A percentile compares a stretch with the other conserved stretches of the same genome.
Evolutionary conservation across 495 filamentous ascomycete species (phyloP).

Genomic region (Penicillium taxi): DNA sequence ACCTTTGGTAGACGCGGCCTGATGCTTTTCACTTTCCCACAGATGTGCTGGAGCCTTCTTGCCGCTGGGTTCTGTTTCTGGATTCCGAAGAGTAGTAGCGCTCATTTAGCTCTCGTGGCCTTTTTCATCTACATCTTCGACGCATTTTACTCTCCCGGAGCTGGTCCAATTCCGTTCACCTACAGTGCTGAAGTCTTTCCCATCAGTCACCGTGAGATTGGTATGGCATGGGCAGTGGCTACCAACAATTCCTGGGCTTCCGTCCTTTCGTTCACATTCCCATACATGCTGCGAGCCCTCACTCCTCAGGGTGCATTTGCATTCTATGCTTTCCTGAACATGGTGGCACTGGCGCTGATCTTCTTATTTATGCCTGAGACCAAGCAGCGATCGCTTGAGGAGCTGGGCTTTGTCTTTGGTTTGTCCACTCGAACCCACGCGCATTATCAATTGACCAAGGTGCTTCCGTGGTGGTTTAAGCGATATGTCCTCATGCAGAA

Average conservation of each 20-base stretch:
- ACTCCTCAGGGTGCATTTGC: slow-evolving; percentile 48
- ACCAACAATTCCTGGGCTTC: slow-evolving; percentile 61
- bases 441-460: slow-evolving; percentile 39
- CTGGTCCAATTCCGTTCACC: slow-evolving; percentile 64
- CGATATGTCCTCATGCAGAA: slow-evolving; percentile 40
- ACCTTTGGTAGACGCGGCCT: slow-evolving; percentile 72
- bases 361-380: slow-evolving; percentile 60
- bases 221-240: slow-evolving; percentile 67
- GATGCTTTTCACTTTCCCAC: slow-evolving; percentile 77
- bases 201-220: slow-evolving; percentile 62
- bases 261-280: slow-evolving; percentile 58
- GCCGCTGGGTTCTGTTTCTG: slow-evolving; percentile 65
- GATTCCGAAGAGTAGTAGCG: slow-evolving; percentile 42
- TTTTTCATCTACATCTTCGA: slow-evolving; percentile 62
- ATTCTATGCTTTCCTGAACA: slow-evolving; percentile 55
- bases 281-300: slow-evolving; percentile 49
- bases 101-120: slow-evolving; percentile 53
- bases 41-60: slow-evolving; percentile 76
- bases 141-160: slow-evolving; percentile 61
- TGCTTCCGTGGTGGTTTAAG: slow-evolving; percentile 48
- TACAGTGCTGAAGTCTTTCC: slow-evolving; percentile 77
- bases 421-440: slow-evolving; percentile 43
- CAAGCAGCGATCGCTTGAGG: slow-evolving; percentile 52
- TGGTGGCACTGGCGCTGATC: slow-evolving; percentile 56
- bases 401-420: slow-evolving; percentile 51